Base-by-base conservation (phyloP, 148 eudicot genomes). In the Limonium bicolor region DNA sequence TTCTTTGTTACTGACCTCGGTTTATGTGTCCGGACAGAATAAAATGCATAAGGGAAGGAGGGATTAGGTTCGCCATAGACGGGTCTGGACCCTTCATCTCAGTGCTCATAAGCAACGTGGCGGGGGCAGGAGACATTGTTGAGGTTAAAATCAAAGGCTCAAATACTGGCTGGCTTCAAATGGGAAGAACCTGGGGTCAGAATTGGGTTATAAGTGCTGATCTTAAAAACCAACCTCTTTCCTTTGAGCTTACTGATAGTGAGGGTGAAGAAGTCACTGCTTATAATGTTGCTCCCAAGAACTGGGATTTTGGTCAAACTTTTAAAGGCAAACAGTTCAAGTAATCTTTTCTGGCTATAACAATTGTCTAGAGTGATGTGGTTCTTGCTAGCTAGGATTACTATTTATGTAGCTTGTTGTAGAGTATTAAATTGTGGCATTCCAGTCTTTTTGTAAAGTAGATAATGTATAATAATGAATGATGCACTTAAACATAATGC, bases 21-120 rank as follows among this genome's bases (percentile, higher is more conserved):
- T n/a, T n/a, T n/a, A 31, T 2, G 12, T 13, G 6, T 17, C 11
- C 2, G 5, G 41, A 59, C 76, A 83, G 96, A 72, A 76, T 87
- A 31, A 69, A 68, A 46, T 87, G 96, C 64, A 66, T 88, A 64
- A 87, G 69, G 75, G 90, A 78, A 67, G 96, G 90, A 43, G 96
- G 96, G 17, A 62, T 87, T 46, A 64, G 90, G 26, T 87, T 68
- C 54, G 50, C 96, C 1, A 43, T 87, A 18, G 82, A 69, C 22
- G 94, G 90, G 13, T 65, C 82, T 2, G 73, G 74, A 17, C 65
- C 65, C 38, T 87, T 87, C 59, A 21, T 76, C n/a, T 76, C 94
- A 0, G 82, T 87, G 42, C 71, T 87, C 24, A 69, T 87, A 53
- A 82, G 76, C 50, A 87, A 87, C 31, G 82, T 82, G 21, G 96